phyloP scores from a whole-genome alignment of 257 asterid genomes.

The Jacaranda copaia region DNA sequence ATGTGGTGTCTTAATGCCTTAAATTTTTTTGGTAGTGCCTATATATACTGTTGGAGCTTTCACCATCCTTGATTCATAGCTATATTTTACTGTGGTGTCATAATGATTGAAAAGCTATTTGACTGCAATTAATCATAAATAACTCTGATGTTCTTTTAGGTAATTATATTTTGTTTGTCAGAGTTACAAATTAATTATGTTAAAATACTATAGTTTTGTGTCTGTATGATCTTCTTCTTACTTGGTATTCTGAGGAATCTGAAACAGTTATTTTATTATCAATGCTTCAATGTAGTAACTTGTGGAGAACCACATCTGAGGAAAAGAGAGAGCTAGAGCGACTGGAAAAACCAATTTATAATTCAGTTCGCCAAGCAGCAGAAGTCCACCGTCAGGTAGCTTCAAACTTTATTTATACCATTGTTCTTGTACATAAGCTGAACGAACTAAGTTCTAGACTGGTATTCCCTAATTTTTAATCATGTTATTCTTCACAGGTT shows the following conservation, averaged over 20 bases:
- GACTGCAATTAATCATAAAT: conserved; percentile 24
- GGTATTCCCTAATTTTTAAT: not conserved
- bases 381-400: conserved; percentile 99
- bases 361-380: conserved; percentile 96
- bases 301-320: conserved; percentile 97
- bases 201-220: not conserved
- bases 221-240: conserved; percentile 7
- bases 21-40: not conserved
- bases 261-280: conserved; percentile 22
- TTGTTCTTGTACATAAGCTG: conserved; percentile 10
- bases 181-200: not conserved
- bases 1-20: not conserved
- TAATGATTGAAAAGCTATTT: conserved; percentile 8
- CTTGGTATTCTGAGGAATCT: conserved; percentile 30
- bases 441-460: not conserved
- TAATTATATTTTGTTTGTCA: not conserved
- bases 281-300: conserved; percentile 59
- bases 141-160: not conserved
- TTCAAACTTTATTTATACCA: not conserved
- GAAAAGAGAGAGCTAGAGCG: conserved; percentile 98
- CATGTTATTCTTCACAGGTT: conserved; percentile 58
- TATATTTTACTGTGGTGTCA: not conserved
- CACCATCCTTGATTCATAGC: not conserved
- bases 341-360: conserved; percentile 83
- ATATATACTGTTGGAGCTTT: conserved; percentile 1